phyloP scores from a whole-genome alignment of 202 grass and related monocot species.

The Bolboschoenoplectus hybrid region DNA sequence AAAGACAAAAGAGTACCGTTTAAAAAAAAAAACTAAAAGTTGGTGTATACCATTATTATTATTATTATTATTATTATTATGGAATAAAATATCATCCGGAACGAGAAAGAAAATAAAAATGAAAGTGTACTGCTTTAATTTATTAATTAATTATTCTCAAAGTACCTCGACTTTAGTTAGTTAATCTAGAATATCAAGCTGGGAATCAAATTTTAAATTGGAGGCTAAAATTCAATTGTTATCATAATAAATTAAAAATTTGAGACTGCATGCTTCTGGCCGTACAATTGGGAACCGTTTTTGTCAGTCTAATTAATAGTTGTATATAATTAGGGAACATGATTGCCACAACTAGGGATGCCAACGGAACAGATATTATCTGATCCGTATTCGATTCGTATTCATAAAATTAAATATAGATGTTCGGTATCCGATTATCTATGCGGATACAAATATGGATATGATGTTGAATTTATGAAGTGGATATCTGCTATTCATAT shows the following conservation, averaged over 20 bases:
- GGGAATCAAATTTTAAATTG: neutral
- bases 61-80: neutral
- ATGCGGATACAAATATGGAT: too few species aligned
- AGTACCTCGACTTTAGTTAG: neutral
- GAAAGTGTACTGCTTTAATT: neutral
- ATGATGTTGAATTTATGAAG: too few species aligned
- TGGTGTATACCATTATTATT: neutral
- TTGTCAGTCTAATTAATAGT: neutral
- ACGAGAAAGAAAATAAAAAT: neutral
- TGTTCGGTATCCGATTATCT: too few species aligned
- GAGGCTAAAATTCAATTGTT: neutral
- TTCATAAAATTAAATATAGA: too few species aligned
- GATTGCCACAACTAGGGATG: neutral
- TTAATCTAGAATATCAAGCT: slow-evolving; percentile 8
- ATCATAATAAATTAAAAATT: neutral
- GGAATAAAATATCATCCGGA: neutral
- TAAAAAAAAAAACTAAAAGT: neutral
- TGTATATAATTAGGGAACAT: neutral
- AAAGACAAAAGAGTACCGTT: neutral
- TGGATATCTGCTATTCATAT: too few species aligned
- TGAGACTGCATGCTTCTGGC: neutral
- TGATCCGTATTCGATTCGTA: too few species aligned
- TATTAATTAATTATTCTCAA: neutral
- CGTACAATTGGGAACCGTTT: neutral
- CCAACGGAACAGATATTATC: too few species aligned